A percentile compares a stretch with the other conserved stretches of the same genome.
phyloP scores from a whole-genome alignment of 169 alveolate species.

The Plasmodium yoelii region DNA sequence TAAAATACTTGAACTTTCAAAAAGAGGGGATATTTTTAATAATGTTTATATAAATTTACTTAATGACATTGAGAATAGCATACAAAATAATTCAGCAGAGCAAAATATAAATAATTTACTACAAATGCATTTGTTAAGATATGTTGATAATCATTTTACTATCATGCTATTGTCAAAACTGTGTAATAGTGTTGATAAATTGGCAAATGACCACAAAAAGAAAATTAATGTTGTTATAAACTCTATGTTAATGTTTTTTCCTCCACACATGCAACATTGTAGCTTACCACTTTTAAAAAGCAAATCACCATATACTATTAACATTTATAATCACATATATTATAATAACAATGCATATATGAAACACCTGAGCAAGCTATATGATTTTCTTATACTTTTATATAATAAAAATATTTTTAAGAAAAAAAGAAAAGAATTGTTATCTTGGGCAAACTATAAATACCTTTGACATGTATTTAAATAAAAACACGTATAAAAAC shows the following conservation, averaged over 20 bases:
- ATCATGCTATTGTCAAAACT: slow-evolving; percentile 41
- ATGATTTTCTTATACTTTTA: slow-evolving; percentile 34
- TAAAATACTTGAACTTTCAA: slow-evolving; percentile 33
- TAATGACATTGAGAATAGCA: slow-evolving; percentile 41
- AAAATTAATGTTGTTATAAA: slow-evolving; percentile 42
- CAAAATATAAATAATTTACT: slow-evolving; percentile 46
- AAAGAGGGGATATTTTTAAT: slow-evolving; percentile 52
- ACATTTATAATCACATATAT: slow-evolving; percentile 62
- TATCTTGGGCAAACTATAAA: slow-evolving; percentile 72
- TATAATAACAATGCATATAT: slow-evolving; percentile 54
- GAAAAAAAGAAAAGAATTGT: slow-evolving; percentile 68
- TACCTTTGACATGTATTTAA: slow-evolving; percentile 5
- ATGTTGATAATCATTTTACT: slow-evolving; percentile 56
- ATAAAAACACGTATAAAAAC: not conserved
- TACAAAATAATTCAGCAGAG: slow-evolving; percentile 56
- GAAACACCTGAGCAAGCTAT: slow-evolving; percentile 42
- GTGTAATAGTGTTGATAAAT: slow-evolving; percentile 60
- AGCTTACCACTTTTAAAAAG: not conserved
- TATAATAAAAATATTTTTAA: slow-evolving; percentile 51
- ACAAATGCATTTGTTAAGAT: slow-evolving; percentile 54
- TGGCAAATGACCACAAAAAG: slow-evolving; percentile 66
- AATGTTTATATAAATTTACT: slow-evolving; percentile 64
- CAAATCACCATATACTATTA: slow-evolving; percentile 4
- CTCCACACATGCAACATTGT: slow-evolving; percentile 37
- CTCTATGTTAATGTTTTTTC: slow-evolving; percentile 23